These are phyloP conservation scores for Diplotaxis tenuifolia DNA, from an alignment of 345 rosid species.

Conservation along the genomic window DNA sequence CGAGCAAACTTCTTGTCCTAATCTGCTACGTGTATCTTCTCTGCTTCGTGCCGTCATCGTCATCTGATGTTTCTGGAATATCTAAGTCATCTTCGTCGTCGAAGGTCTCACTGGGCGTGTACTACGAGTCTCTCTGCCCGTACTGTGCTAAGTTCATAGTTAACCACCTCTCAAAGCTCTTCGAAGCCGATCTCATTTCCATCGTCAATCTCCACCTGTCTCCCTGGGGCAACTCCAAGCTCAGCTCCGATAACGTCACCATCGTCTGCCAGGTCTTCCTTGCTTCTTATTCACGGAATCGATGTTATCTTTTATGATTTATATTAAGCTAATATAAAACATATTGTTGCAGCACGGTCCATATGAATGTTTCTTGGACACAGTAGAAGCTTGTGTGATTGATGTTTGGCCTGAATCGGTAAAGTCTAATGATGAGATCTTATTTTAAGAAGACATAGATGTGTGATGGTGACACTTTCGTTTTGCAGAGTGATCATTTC, in stretches of 20 bases:
- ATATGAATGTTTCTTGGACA: slow-evolving; percentile 72
- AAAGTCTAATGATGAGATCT: slow-evolving; percentile 23
- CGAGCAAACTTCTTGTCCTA: neutral
- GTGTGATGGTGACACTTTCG: slow-evolving; percentile 22
- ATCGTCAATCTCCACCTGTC: slow-evolving; percentile 65
- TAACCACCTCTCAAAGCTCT: slow-evolving; percentile 51
- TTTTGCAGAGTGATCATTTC: slow-evolving; percentile 74
- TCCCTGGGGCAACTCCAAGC: slow-evolving; percentile 82
- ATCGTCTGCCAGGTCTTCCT: slow-evolving; percentile 73
- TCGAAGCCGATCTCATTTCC: slow-evolving; percentile 59
- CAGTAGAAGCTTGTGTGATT: slow-evolving; percentile 88
- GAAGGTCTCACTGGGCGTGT: slow-evolving; percentile 55
- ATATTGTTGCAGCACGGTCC: slow-evolving; percentile 90
- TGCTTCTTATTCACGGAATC: neutral
- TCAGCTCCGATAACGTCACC: slow-evolving; percentile 48
- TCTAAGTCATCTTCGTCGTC: slow-evolving; percentile 4
- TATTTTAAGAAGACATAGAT: neutral
- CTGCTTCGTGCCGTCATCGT: slow-evolving; percentile 9
- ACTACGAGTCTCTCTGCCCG: slow-evolving; percentile 86
- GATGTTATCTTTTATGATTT: too few relatives aligned
- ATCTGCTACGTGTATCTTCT: slow-evolving; percentile 24
- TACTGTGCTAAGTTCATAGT: slow-evolving; percentile 65
- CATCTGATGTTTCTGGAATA: slow-evolving; percentile 25
- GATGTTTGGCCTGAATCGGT: slow-evolving; percentile 76
- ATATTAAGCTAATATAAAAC: too few relatives aligned